phyloP scores from a whole-genome alignment of 129 eudicot genomes.

The Pulicaria dysenterica region DNA sequence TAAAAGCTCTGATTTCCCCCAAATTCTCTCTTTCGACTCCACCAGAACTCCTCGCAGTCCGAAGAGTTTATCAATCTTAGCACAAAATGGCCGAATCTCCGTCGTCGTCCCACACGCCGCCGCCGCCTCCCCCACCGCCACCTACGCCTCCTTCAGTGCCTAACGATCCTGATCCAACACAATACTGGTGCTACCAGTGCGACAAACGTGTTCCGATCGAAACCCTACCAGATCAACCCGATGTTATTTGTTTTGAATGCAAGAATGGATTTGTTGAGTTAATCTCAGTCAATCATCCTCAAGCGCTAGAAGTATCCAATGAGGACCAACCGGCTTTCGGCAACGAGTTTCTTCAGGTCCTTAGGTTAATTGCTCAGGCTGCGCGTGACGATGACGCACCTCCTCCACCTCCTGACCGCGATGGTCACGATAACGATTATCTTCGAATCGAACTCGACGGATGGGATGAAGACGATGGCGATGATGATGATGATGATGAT shows the following conservation, averaged over 20 bases:
- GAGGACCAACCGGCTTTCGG: slow-evolving; percentile 48
- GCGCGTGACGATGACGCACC: slow-evolving; percentile 77
- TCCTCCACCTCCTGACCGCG: slow-evolving; percentile 58
- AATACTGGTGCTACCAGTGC: slow-evolving; percentile 93
- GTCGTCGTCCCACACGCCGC: slow-evolving; percentile 27
- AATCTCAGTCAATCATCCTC: slow-evolving; percentile 42
- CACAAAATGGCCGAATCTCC: slow-evolving; percentile 23
- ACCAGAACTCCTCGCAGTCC: not conserved
- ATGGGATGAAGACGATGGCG: slow-evolving; percentile 56
- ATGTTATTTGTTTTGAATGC: slow-evolving; percentile 71
- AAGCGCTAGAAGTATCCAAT: slow-evolving; percentile 27
- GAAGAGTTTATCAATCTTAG: not conserved
- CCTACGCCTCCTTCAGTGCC: slow-evolving; percentile 24
- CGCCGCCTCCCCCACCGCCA: slow-evolving; percentile 29
- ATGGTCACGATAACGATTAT: slow-evolving; percentile 46
- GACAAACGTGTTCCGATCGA: slow-evolving; percentile 76
- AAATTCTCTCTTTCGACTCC: not conserved
- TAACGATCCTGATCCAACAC: slow-evolving; percentile 15
- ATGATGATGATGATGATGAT: slow-evolving; percentile 37
- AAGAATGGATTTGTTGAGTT: slow-evolving; percentile 79
- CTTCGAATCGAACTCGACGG: slow-evolving; percentile 78
- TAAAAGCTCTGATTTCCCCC: slow-evolving; percentile 15
- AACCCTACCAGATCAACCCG: slow-evolving; percentile 60
- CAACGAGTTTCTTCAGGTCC: slow-evolving; percentile 66
- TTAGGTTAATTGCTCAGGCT: slow-evolving; percentile 64